These are phyloP conservation scores for Scenedesmus sp. DNA, from an alignment of 163 green algal genomes.

Conservation along the genomic window DNA sequence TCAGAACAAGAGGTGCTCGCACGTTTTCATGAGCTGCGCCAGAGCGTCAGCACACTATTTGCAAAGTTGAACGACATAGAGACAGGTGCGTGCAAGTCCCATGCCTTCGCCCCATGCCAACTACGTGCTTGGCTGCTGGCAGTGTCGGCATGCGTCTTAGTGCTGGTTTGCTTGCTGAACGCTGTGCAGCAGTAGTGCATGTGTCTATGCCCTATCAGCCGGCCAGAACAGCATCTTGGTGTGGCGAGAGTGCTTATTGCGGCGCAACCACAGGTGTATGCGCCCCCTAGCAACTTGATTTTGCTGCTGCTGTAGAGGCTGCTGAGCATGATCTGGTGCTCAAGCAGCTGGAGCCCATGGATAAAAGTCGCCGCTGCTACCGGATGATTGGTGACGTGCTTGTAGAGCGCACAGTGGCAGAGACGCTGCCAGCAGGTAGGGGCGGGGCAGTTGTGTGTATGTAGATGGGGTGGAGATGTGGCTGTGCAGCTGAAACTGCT, in stretches of 20 bases:
- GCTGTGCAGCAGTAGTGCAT: too few species aligned
- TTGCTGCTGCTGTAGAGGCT: constrained; percentile 59
- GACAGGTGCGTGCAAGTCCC: constrained; percentile 7
- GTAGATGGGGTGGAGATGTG: too few species aligned
- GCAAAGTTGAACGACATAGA: constrained; percentile 44
- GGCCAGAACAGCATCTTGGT: too few species aligned
- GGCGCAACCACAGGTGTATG: too few species aligned
- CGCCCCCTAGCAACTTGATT: not conserved
- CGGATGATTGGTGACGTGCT: constrained; percentile 94
- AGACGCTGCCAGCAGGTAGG: constrained; percentile 89
- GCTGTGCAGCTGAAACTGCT: not conserved
- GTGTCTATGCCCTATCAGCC: too few species aligned
- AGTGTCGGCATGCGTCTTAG: not conserved
- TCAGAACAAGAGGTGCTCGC: constrained; percentile 61
- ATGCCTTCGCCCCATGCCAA: not conserved
- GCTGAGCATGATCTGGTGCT: constrained; percentile 90
- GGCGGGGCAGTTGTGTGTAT: not conserved
- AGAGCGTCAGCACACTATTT: constrained; percentile 38
- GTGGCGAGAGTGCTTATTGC: too few species aligned
- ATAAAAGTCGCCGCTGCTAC: constrained; percentile 88
- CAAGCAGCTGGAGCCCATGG: constrained; percentile 88
- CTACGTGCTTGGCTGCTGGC: not conserved
- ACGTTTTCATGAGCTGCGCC: constrained; percentile 62
- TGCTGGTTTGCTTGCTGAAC: too few species aligned
- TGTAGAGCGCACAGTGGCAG: constrained; percentile 96